Percentiles rank a stretch among this genome's conserved stretches.
These are phyloP conservation scores for Chalaropsis ovoidea DNA, from an alignment of 2,329 filamentous ascomycete genomes.

Conservation along the genomic window DNA sequence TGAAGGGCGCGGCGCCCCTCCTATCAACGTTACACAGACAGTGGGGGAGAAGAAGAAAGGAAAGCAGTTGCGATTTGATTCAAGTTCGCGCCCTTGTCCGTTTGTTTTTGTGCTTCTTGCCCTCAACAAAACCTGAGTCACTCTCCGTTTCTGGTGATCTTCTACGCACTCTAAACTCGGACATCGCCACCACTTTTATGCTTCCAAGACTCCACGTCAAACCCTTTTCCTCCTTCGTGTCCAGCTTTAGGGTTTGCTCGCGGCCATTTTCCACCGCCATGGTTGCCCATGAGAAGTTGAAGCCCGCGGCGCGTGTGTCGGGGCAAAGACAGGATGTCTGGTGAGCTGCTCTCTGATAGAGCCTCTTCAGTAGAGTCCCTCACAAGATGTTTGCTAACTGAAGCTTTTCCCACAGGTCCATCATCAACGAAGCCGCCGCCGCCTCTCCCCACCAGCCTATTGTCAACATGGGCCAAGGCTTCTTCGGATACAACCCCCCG, in stretches of 20 bases:
- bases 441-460: constrained; percentile 54
- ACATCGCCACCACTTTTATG: neutral
- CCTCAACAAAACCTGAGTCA: neutral
- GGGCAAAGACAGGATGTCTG: constrained; percentile 45
- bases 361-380: constrained; percentile 25
- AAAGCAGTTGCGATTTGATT: neutral
- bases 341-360: constrained; percentile 29
- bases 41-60: neutral
- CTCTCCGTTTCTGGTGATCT: neutral
- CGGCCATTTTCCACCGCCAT: constrained; percentile 16
- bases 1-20: neutral
- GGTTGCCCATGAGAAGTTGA: constrained; percentile 38
- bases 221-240: neutral
- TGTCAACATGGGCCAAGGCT: constrained; percentile 56
- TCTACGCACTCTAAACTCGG: neutral
- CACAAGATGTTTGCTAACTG: neutral
- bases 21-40: constrained; percentile 5
- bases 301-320: constrained; percentile 42
- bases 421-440: constrained; percentile 56
- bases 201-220: neutral
- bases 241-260: neutral
- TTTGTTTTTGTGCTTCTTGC: neutral
- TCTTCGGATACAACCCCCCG: constrained; percentile 91
- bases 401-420: constrained; percentile 41
- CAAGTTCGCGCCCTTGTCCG: neutral